phyloP scores from a whole-genome alignment of 2,329 filamentous ascomycete species.

The Fusarium pininemorale region DNA sequence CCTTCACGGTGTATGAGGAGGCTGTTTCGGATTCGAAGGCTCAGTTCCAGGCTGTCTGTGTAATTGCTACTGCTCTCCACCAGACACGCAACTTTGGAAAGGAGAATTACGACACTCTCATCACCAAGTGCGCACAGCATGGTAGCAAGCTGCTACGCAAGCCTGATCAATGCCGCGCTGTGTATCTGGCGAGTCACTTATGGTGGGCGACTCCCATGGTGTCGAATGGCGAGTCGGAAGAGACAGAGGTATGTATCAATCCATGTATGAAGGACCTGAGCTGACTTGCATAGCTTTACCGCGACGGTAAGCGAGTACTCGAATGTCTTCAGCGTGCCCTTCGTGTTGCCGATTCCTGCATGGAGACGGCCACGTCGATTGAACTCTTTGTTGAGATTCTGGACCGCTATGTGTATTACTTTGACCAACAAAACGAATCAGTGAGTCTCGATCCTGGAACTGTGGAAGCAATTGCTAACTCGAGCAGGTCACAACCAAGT shows the following conservation, averaged over 20 bases:
- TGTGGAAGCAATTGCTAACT: conserved; percentile 20
- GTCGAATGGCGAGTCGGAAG: conserved; percentile 80
- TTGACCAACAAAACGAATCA: conserved; percentile 98
- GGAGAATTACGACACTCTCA: conserved; percentile 98
- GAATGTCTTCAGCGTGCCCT: conserved; percentile 96
- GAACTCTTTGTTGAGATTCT: conserved; percentile 98
- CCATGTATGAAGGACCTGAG: background rate
- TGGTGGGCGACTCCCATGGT: conserved; percentile 96
- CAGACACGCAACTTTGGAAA: conserved; percentile 90
- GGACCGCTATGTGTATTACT: conserved; percentile 99
- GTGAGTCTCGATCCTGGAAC: conserved; percentile 54
- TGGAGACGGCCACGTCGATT: conserved; percentile 97
- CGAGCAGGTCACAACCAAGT: conserved; percentile 84
- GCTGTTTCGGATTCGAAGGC: conserved; percentile 94
- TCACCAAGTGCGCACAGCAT: conserved; percentile 96
- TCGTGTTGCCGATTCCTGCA: conserved; percentile 96
- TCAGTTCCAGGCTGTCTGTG: conserved; percentile 97
- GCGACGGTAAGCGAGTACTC: conserved; percentile 94
- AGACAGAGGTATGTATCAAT: conserved; percentile 71
- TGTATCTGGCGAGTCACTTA: conserved; percentile 94
- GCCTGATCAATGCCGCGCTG: conserved; percentile 95
- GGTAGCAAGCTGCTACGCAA: conserved; percentile 97
- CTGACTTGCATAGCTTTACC: conserved; percentile 76
- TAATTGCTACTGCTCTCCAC: conserved; percentile 89
- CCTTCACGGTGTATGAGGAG: conserved; percentile 98